These are phyloP conservation scores for Fonsecaea erecta DNA, from an alignment of 2,329 filamentous ascomycete genomes.

Conservation along the genomic window DNA sequence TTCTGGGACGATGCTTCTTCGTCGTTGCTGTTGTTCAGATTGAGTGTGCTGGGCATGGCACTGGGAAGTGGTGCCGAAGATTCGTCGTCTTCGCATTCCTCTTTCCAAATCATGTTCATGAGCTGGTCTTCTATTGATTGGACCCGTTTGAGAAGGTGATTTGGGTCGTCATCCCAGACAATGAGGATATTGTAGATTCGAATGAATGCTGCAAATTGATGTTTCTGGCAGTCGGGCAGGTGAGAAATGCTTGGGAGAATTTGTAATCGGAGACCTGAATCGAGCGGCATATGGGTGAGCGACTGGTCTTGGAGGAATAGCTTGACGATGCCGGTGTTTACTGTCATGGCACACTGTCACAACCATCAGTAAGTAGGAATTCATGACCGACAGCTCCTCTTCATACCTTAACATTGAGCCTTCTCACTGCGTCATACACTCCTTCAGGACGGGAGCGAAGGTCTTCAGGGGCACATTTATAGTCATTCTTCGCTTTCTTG, in stretches of 20 bases:
- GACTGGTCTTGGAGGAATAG: slow-evolving; percentile 60
- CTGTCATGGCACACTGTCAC: slow-evolving; percentile 66
- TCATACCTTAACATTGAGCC: slow-evolving; percentile 60
- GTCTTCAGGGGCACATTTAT: slow-evolving; percentile 57
- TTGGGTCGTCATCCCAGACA: slow-evolving; percentile 68
- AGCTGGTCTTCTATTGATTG: slow-evolving; percentile 56
- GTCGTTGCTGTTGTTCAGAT: slow-evolving; percentile 11
- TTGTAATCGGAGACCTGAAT: slow-evolving; percentile 64
- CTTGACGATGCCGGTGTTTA: slow-evolving; percentile 68
- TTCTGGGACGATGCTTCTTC: slow-evolving; percentile 13
- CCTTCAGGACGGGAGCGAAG: slow-evolving; percentile 52
- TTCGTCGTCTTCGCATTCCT: slow-evolving; percentile 50
- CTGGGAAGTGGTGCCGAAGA: slow-evolving; percentile 38
- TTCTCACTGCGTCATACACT: slow-evolving; percentile 56
- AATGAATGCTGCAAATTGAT: slow-evolving; percentile 70
- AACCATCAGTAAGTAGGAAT: not conserved
- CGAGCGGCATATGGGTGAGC: slow-evolving; percentile 62
- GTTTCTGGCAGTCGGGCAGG: slow-evolving; percentile 64
- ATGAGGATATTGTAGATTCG: slow-evolving; percentile 61
- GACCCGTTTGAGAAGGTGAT: slow-evolving; percentile 59
- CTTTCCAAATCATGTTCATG: slow-evolving; percentile 42
- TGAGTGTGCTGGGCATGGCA: slow-evolving; percentile 29
- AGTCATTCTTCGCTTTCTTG: slow-evolving; percentile 58
- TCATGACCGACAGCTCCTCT: not conserved
- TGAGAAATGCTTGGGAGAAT: slow-evolving; percentile 63